Evolutionary conservation across 2,329 filamentous ascomycete species (phyloP), one percentile per base, ranked within the genome.

Genomic region (Ceratocystis albifundus): DNA sequence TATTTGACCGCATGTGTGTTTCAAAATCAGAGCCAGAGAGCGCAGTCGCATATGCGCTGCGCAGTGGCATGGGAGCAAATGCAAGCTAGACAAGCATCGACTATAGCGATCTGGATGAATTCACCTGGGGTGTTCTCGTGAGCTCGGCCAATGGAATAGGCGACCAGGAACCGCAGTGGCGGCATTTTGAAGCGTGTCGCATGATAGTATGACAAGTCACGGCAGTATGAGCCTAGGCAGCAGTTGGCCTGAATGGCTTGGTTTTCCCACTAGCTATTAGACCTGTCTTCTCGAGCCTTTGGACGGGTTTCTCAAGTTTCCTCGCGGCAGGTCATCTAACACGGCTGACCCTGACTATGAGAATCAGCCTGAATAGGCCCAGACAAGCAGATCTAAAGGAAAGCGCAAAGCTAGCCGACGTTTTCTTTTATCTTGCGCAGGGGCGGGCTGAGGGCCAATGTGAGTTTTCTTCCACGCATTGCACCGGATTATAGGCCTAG

Each of bases 341-440:
- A 32, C 71, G 71, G 55, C 71, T 71, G 32, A 76, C 77, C 2
- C 76, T 78, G 61, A 78, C 71, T 61, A 76, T 90, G 72, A 90
- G 87, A 73, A 83, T 90, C 65, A 88, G 90, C 74, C 76, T 88
- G 53, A 88, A 90, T 75, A 90, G 88, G 72, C 87, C 87, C 1
- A 79, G 78, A 12, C 80, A 88, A 10, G 73, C 75, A 32, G 85
- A 84, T 1, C 77, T 90, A 66, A 75, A 78, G 62, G 77, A 82
- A 32, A 78, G 89, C 61, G 85, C 85, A 30, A 77, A 77, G 46
- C 78, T 81, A 70, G 87, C 86, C 28, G 84, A 90, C 71, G 80
- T 88, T 20, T 82, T 90, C n/a, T 89, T 89, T 90, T 73, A 90
- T 87, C 75, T 88, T 87, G 12, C 82, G 80, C 71, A 79, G 78